Base-by-base conservation (phyloP, 2,329 filamentous ascomycete genomes). In the Pleoardoris graminearum region DNA sequence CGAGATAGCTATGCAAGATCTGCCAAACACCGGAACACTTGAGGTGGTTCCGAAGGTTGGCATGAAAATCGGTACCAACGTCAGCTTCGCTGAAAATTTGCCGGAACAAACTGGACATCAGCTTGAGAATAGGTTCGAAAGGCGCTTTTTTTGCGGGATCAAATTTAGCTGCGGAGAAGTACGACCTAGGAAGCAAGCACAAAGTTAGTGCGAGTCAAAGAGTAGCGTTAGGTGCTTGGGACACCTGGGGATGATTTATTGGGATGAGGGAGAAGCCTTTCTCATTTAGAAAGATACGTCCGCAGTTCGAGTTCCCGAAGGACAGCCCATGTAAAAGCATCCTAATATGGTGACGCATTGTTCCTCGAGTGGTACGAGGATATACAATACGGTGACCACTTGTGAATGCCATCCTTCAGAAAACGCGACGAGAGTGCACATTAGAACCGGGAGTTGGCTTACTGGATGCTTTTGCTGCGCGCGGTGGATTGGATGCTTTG, bases 71-170 rank as follows among this genome's bases (percentile, higher is more conserved):
- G 1, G 83, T 84, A 8, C 75, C 78, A 14, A 87, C 80, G 66
- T 87, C 83, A 30, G 81, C 79, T 63, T 87, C 84, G 1, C 83
- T 85, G 61, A 86, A 87, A 6, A 86, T 85, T 56, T 87, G 84
- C 22, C 84, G 79, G 51, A 87, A 81, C 16, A 86, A 71, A 32
- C 81, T 84, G 6, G 81, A 81, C 72, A 87, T 77, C n/a, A 85
- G 75, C 54, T 79, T 80, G 16, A 85, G 74, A 32, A 86, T 78
- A 0, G 84, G 82, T 50, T 86, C 84, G 57, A 85, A 87, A 0
- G 84, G 84, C 4, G 82, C 77, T 48, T 79, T 79, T 58, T 80
- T 80, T 16, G 82, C 78, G 47, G 81, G 78, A 58, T 87, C 84
- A 49, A 87, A 83, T 58, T 82, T 83, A 22, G 82, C 79, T 41